Percentiles rank a stretch among this genome's conserved stretches.
phyloP scores from a whole-genome alignment of 2,329 filamentous ascomycete species.

The Ophiostoma himal-ulmi region DNA sequence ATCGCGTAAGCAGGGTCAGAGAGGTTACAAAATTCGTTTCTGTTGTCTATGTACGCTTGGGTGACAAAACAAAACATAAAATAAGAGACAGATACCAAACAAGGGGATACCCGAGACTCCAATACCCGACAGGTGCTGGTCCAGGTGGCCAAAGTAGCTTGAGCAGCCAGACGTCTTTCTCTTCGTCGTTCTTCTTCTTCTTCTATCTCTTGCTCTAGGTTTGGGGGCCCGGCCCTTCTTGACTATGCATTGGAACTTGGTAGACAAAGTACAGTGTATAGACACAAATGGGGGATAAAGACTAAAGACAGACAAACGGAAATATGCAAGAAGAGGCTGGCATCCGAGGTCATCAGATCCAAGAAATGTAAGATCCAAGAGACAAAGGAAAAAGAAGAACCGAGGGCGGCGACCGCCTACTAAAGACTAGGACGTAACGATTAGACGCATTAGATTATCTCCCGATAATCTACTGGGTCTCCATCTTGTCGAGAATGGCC shows the following conservation, averaged over 20 bases:
- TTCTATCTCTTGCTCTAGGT: neutral
- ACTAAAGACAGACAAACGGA: neutral
- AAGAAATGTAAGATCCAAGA: neutral
- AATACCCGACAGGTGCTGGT: neutral
- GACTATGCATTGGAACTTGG: conserved; percentile 12
- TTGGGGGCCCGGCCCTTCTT: neutral
- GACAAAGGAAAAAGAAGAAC: neutral
- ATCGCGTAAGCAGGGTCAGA: too few species aligned
- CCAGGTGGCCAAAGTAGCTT: neutral
- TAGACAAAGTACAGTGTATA: conserved; percentile 2
- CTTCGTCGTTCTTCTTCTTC: neutral
- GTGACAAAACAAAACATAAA: conserved; percentile 15
- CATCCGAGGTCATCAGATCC: neutral
- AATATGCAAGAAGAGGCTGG: conserved; percentile 8
- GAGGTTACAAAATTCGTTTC: conserved; percentile 12
- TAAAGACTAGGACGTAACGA: neutral
- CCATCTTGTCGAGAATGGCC: conserved; percentile 94
- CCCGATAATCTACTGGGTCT: conserved; percentile 50
- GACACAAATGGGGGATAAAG: conserved; percentile 1
- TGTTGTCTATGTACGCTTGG: conserved; percentile 21
- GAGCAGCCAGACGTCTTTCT: neutral
- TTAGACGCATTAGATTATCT: neutral
- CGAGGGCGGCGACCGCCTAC: neutral
- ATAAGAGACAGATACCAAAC: neutral
- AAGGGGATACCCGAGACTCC: neutral